phyloP scores from a whole-genome alignment of 192 early-diverging fungal genomes.

The Phycomyces blakesleeanus region DNA sequence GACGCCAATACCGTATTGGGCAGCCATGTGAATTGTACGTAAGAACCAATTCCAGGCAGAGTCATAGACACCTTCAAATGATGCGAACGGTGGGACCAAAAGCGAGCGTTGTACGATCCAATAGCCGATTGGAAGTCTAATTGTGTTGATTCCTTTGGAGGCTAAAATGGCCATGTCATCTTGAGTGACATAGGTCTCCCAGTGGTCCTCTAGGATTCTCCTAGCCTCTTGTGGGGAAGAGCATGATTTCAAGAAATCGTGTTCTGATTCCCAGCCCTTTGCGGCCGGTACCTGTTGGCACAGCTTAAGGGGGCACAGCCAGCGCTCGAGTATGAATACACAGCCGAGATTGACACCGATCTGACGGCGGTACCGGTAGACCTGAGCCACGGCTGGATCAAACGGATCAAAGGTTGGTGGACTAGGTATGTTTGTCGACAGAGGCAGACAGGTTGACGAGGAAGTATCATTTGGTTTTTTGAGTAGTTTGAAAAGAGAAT shows the following conservation, averaged over 20 bases:
- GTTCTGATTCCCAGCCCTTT: slow-evolving; percentile 24
- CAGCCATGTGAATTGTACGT: slow-evolving; percentile 48
- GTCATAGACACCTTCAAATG: slow-evolving; percentile 40
- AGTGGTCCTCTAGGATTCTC: slow-evolving; percentile 48
- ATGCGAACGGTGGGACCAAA: slow-evolving; percentile 43
- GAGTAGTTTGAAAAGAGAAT: no score
- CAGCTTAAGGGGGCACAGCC: slow-evolving; percentile 5
- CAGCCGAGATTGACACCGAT: slow-evolving; percentile 22
- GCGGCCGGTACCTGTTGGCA: not conserved
- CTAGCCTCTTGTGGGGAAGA: slow-evolving; percentile 29
- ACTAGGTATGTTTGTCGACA: no score
- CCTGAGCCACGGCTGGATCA: slow-evolving; percentile 6
- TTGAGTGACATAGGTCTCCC: slow-evolving; percentile 55
- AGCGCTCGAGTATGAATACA: slow-evolving; percentile 20
- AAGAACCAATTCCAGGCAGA: slow-evolving; percentile 50
- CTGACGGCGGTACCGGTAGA: slow-evolving; percentile 17
- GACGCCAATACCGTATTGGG: slow-evolving; percentile 54
- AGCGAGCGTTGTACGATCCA: slow-evolving; percentile 53
- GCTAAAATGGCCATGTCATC: slow-evolving; percentile 46
- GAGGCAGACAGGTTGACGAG: no score
- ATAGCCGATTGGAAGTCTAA: slow-evolving; percentile 66
- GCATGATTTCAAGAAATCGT: slow-evolving; percentile 11
- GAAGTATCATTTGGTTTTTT: no score
- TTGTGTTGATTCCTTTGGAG: slow-evolving; percentile 51
- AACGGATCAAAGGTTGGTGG: slow-evolving; percentile 15